Evolutionary conservation across 257 asterid genomes (phyloP), one percentile per base, ranked within the genome.

Genomic region (Plantago elongata): DNA sequence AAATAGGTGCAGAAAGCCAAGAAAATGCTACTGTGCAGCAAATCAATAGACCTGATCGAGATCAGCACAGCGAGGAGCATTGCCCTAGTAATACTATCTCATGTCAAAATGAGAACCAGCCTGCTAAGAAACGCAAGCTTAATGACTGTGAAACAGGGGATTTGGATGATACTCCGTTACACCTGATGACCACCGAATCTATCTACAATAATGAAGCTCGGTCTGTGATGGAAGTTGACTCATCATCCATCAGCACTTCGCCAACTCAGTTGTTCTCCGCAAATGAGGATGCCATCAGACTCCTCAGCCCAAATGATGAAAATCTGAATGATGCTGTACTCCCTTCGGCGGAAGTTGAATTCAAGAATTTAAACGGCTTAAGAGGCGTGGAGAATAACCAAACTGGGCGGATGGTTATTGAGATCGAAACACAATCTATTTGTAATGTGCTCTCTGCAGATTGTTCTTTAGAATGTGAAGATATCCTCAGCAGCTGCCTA

Each of bases 201-300:
- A 71, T 37, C 64, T 45, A 45, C 69, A 18, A 51, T 44, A 52
- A 18, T 40, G 67, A 61, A 30, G 14, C 45, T 45, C 67, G 50
- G 54, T 30, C 57, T 63, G 80, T 62, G 44, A 64, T 69, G 77
- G 78, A 72, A 72, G 74, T 74, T n/a, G 75, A 75, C 59, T 65
- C 75, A 60, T 66, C 74, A 45, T 65, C 75, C 59, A 60, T 66
- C 34, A 45, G 60, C 10, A 42, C 64, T 51, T 66, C 66, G 38
- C 71, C 54, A 3, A 45, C 70, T 72, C 73, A 57, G 62, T 60
- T 71, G 34, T 45, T 60, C 51, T 56, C 76, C 56, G 57, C 59
- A 55, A 61, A 70, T 47, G 74, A 37, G 51, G 62, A 57, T 45
- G 15, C 16, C 7, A 34, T 7, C 40, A 34, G 40, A 1, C 48